Percentiles rank a stretch among this genome's conserved stretches.
These are phyloP conservation scores for Elongisporangium anandrum DNA, from an alignment of 352 stramenopile genomes.

Conservation along the genomic window DNA sequence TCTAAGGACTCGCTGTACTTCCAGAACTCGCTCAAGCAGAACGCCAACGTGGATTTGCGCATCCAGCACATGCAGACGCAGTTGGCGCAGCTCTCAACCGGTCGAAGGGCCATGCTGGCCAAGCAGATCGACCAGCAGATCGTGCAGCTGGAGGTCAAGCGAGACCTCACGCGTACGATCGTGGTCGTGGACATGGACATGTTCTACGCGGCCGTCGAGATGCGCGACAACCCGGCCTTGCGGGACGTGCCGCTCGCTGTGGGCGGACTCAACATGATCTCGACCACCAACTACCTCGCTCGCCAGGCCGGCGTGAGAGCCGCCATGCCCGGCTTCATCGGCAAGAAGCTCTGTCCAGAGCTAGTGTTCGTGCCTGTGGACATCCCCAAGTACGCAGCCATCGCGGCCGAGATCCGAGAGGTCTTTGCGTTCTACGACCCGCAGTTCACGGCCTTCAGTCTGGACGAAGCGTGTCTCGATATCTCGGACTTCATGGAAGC, in stretches of 20 bases:
- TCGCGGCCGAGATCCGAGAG: conserved; percentile 62
- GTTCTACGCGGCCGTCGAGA: conserved; percentile 96
- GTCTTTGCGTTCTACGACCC: conserved; percentile 94
- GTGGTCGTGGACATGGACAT: conserved; percentile 97
- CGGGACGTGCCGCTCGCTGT: conserved; percentile 89
- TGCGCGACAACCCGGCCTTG: conserved; percentile 89
- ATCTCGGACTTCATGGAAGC: conserved; percentile 86
- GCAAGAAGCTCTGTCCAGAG: conserved; percentile 91
- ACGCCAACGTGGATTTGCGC: conserved; percentile 82
- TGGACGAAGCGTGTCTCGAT: conserved; percentile 96
- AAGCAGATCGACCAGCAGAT: conserved; percentile 35
- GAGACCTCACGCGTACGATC: conserved; percentile 62
- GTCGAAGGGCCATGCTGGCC: conserved; percentile 23
- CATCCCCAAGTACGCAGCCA: conserved; percentile 89
- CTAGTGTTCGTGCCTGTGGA: conserved; percentile 91
- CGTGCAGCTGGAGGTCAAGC: conserved; percentile 49
- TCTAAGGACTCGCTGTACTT: conserved; percentile 93
- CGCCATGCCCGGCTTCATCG: conserved; percentile 97
- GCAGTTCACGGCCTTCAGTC: conserved; percentile 83
- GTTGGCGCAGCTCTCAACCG: conserved; percentile 46
- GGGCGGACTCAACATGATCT: conserved; percentile 92
- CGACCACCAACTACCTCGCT: conserved; percentile 94
- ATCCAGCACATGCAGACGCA: conserved; percentile 72
- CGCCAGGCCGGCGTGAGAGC: conserved; percentile 92
- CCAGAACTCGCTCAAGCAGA: conserved; percentile 87